Evolutionary conservation across 768 basidiomycete species (phyloP).

Genomic region (Tephrocybe sp.): DNA sequence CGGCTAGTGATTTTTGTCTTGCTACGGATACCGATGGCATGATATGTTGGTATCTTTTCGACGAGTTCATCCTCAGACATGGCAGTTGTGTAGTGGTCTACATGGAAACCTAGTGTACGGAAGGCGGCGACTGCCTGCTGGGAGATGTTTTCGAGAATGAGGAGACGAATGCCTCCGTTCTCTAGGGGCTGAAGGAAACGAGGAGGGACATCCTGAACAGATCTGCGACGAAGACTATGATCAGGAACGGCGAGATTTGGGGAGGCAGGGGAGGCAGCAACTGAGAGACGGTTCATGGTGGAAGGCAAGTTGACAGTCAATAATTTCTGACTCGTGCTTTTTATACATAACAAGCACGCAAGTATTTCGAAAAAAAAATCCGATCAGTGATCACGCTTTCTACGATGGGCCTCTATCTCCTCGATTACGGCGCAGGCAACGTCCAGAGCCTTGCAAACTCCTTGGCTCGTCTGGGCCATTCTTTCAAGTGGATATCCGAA

Average conservation of each 20-base stretch:
- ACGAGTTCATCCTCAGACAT: constrained; percentile 94
- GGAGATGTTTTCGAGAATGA: constrained; percentile 95
- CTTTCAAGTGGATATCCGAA: constrained; percentile 84
- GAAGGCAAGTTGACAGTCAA: constrained; percentile 6
- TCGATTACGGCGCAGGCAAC: constrained; percentile 97
- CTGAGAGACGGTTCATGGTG: constrained; percentile 45
- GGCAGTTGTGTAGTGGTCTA: constrained; percentile 84
- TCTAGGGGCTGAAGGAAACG: constrained; percentile 77
- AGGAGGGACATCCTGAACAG: constrained; percentile 40
- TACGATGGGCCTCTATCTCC: constrained; percentile 66
- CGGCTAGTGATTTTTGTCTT: constrained; percentile 95
- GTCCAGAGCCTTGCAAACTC: constrained; percentile 94
- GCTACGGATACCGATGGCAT: constrained; percentile 94
- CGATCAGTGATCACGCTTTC: constrained; percentile 4
- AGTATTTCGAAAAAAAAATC: constrained; percentile 13
- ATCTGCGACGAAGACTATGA: constrained; percentile 33
- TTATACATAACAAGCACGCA: constrained; percentile 10
- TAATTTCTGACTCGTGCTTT: constrained; percentile 7
- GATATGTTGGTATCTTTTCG: constrained; percentile 76
- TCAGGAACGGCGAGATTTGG: constrained; percentile 37
- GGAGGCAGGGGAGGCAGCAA: constrained; percentile 52
- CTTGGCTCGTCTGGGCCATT: constrained; percentile 75
- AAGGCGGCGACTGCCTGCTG: constrained; percentile 83
- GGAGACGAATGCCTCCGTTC: constrained; percentile 75
- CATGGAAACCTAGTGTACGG: constrained; percentile 80